These are phyloP conservation scores for Monilinia fructicola DNA, from an alignment of 2,329 filamentous ascomycete species.

Conservation along the genomic window DNA sequence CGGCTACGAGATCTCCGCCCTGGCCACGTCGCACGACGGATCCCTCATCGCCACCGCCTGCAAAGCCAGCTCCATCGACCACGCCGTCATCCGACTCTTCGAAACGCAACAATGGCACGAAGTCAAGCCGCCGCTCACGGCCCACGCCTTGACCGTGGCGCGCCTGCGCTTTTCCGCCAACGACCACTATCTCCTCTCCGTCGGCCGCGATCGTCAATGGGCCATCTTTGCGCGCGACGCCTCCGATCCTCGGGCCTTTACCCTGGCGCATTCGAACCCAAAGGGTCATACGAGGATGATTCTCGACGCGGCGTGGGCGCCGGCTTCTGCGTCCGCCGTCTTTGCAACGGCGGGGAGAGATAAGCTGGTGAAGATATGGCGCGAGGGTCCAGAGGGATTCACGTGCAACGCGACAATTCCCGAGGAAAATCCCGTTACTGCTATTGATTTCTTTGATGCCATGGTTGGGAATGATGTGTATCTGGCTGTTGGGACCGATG, in stretches of 20 bases:
- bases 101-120: constrained; percentile 87
- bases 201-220: constrained; percentile 91
- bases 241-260: constrained; percentile 49
- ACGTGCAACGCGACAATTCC: constrained; percentile 49
- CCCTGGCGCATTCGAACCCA: constrained; percentile 62
- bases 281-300: constrained; percentile 95
- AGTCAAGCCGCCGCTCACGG: constrained; percentile 75
- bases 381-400: constrained; percentile 36
- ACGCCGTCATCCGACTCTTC: constrained; percentile 90
- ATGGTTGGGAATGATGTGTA: constrained; percentile 39
- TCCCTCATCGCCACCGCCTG: constrained; percentile 84
- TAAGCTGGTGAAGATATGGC: constrained; percentile 77
- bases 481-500: constrained; percentile 59
- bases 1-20: constrained; percentile 91
- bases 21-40: constrained; percentile 75
- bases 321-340: constrained; percentile 41
- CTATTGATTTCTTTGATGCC: constrained; percentile 62
- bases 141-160: constrained; percentile 84
- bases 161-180: constrained; percentile 76
- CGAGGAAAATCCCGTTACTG: constrained; percentile 63
- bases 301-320: constrained; percentile 81
- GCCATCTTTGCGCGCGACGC: constrained; percentile 66
- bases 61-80: constrained; percentile 86
- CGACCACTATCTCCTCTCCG: constrained; percentile 75
- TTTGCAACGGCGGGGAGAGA: constrained; percentile 92